phyloP scores from a whole-genome alignment of 2,329 filamentous ascomycete genomes.

The Drechmeria coniospora region DNA sequence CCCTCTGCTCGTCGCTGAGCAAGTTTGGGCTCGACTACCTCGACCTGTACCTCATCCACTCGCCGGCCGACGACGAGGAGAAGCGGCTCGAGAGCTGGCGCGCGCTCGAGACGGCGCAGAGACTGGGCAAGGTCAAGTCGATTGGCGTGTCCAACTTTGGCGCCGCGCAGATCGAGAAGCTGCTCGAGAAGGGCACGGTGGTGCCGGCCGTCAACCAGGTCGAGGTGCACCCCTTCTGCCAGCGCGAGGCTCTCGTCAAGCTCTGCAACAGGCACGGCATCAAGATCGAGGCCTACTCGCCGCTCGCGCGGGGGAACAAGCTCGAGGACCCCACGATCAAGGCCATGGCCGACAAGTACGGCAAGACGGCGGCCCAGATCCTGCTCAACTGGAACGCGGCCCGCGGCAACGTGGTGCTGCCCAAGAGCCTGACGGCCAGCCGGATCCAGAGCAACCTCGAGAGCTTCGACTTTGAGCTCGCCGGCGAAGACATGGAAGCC shows the following conservation, averaged over 20 bases:
- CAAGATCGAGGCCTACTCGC: constrained; percentile 43
- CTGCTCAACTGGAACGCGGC: constrained; percentile 68
- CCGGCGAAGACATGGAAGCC: constrained; percentile 39
- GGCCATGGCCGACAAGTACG: constrained; percentile 51
- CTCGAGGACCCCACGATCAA: constrained; percentile 44
- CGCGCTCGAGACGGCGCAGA: constrained; percentile 51
- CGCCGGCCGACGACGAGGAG: constrained; percentile 50
- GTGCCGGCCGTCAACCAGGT: constrained; percentile 63
- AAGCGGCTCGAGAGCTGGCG: constrained; percentile 59
- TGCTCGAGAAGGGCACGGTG: constrained; percentile 40
- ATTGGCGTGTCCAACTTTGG: constrained; percentile 75
- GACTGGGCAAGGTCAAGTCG: constrained; percentile 45
- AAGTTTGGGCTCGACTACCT: constrained; percentile 54
- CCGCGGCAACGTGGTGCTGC: constrained; percentile 56
- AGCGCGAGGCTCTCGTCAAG: constrained; percentile 41
- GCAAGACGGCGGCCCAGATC: constrained; percentile 56
- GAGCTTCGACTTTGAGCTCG: constrained; percentile 47
- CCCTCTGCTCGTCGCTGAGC: constrained; percentile 48
- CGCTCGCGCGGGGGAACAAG: constrained; percentile 20
- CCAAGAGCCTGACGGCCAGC: constrained; percentile 52
- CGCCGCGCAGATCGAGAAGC: constrained; percentile 41
- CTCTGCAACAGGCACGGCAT: constrained; percentile 43
- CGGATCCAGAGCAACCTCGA: constrained; percentile 53
- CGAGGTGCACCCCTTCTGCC: constrained; percentile 62
- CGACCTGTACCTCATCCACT: constrained; percentile 55